A percentile compares a stretch with the other conserved stretches of the same genome.
phyloP scores from a whole-genome alignment of 352 stramenopile species.

The Pythium sukuiense region DNA sequence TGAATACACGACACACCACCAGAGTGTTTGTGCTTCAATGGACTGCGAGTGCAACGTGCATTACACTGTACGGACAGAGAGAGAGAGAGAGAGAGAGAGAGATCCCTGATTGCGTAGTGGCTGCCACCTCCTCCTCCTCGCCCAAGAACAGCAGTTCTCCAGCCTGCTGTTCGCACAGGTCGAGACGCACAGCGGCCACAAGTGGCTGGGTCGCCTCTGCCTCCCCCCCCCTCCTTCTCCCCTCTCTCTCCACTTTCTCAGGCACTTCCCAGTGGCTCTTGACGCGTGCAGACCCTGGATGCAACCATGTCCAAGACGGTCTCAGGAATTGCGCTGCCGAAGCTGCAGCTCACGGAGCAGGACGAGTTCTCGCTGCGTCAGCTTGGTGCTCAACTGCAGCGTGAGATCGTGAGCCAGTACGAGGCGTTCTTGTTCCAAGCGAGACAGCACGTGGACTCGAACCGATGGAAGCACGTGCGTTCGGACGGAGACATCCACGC shows the following conservation, averaged over 20 bases:
- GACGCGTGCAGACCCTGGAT: too few relatives aligned
- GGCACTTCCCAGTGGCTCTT: too few relatives aligned
- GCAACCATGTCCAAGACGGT: conserved; percentile 19
- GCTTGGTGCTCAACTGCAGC: conserved; percentile 5
- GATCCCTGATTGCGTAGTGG: too few relatives aligned
- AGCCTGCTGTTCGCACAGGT: too few relatives aligned
- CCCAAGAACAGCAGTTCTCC: too few relatives aligned
- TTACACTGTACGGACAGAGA: too few relatives aligned
- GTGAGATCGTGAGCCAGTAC: conserved; percentile 37
- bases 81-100: too few relatives aligned
- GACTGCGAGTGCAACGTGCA: too few relatives aligned
- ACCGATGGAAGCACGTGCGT: conserved; percentile 31
- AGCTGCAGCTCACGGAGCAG: background rate
- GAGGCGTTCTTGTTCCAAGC: conserved; percentile 36
- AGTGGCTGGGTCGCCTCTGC: too few relatives aligned
- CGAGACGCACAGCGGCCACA: background rate
- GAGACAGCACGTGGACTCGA: conserved; percentile 27
- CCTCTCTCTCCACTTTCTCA: background rate
- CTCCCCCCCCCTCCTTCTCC: background rate
- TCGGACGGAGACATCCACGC: conserved; percentile 24
- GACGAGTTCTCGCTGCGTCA: conserved; percentile 5
- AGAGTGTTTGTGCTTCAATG: too few relatives aligned
- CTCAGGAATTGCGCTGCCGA: background rate
- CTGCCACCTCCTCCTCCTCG: too few relatives aligned
- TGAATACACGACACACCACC: too few relatives aligned